Percentiles rank a stretch among this genome's conserved stretches.
Evolutionary conservation across 306 rosid genomes (phyloP).

Genomic region (Cicer chorassanicum): DNA sequence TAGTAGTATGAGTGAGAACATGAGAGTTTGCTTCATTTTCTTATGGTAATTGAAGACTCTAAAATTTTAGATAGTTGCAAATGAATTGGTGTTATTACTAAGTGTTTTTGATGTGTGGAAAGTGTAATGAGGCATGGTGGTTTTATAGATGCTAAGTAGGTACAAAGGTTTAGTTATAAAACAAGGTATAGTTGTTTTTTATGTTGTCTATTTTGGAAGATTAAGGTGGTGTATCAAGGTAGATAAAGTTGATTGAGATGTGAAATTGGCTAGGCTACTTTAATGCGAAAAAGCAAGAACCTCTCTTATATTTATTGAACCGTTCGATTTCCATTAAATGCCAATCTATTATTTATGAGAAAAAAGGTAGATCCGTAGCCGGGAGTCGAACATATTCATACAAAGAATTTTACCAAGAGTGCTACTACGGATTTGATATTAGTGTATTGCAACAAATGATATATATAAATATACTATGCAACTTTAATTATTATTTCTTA

Average conservation of each 20-base stretch:
- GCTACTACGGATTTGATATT: too few species aligned
- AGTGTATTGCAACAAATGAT: too few species aligned
- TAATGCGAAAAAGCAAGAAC: too few species aligned
- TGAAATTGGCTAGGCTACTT: slow-evolving; percentile 40
- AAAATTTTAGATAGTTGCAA: background rate
- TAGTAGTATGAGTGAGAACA: slow-evolving; percentile 44
- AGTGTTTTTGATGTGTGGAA: slow-evolving; percentile 44
- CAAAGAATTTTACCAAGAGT: too few species aligned
- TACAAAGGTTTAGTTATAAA: slow-evolving; percentile 43
- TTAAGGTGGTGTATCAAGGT: slow-evolving; percentile 47
- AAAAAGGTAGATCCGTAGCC: too few species aligned
- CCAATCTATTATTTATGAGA: too few species aligned
- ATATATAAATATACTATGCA: too few species aligned
- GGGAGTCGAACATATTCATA: too few species aligned
- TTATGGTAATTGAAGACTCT: background rate
- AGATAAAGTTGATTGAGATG: slow-evolving; percentile 42
- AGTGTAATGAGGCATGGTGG: slow-evolving; percentile 7
- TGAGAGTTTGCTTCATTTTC: slow-evolving; percentile 45
- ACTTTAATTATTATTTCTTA: too few species aligned
- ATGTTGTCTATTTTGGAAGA: slow-evolving; percentile 32
- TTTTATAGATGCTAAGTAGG: slow-evolving; percentile 50
- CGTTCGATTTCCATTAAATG: too few species aligned
- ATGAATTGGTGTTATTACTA: background rate
- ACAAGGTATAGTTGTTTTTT: slow-evolving; percentile 21
- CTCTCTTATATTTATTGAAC: too few species aligned